A percentile compares a stretch with the other conserved stretches of the same genome.
Evolutionary conservation across 2,329 filamentous ascomycete species (phyloP).

Genomic region (Emericellopsis atlantica): DNA sequence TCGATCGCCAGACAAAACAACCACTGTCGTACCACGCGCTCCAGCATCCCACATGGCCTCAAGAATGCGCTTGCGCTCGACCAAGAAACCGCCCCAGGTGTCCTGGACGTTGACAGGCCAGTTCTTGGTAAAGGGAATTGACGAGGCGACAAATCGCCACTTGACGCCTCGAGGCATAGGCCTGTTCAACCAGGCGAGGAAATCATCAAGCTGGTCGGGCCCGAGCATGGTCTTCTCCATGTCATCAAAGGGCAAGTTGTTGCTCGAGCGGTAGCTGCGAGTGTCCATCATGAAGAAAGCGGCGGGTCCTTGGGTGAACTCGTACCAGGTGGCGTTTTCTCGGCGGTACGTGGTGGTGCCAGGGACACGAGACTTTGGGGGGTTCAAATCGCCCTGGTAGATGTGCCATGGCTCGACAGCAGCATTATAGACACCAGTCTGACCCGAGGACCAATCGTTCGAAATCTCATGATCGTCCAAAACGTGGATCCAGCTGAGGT

Average conservation of each 20-base stretch:
- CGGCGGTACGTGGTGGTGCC: conserved; percentile 14
- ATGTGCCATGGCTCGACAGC: conserved; percentile 76
- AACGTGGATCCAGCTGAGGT: conserved; percentile 95
- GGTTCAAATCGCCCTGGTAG: conserved; percentile 79
- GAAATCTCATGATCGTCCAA: conserved; percentile 93
- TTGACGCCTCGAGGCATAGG: conserved; percentile 65
- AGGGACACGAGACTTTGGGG: conserved; percentile 44
- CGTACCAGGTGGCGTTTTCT: conserved; percentile 66
- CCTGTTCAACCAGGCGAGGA: conserved; percentile 62
- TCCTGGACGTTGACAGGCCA: conserved; percentile 82
- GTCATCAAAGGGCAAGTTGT: conserved; percentile 35
- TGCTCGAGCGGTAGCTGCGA: conserved; percentile 68
- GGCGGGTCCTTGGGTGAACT: conserved; percentile 80
- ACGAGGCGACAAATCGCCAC: conserved; percentile 89
- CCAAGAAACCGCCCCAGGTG: conserved; percentile 87
- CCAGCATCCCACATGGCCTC: conserved; percentile 88
- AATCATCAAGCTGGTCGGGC: conserved; percentile 60
- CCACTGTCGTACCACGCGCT: conserved; percentile 33
- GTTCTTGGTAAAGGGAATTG: conserved; percentile 94
- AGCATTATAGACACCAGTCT: conserved; percentile 64
- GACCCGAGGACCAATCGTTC: conserved; percentile 84
- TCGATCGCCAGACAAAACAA: conserved; percentile 82
- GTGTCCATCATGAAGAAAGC: conserved; percentile 95
- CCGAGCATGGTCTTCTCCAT: conserved; percentile 81
- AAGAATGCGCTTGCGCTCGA: conserved; percentile 66